Evolutionary conservation across 2,329 filamentous ascomycete species (phyloP), one percentile per base, ranked within the genome.

Genomic region (Pyrenophora graminea): DNA sequence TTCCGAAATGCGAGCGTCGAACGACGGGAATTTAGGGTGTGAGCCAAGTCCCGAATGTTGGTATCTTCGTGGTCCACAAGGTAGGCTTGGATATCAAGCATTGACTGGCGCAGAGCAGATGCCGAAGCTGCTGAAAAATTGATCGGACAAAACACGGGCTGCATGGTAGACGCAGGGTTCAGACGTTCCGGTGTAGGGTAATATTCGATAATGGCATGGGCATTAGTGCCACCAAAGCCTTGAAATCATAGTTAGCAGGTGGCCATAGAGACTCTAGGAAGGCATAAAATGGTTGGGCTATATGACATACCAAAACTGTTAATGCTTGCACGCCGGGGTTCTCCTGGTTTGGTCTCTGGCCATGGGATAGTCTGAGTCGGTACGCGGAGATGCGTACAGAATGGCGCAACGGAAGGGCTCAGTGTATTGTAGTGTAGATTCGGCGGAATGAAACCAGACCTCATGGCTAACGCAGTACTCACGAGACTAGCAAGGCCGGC

Each of bases 401-500:
- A 62, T 1, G 56, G 58, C 19, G 67, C 58, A 4, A 76, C 61
- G 6, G 12, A 12, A 1, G 69, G 64, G 19, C 69, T 74, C n/a
- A 71, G 67, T 18, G 66, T 50, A 6, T 57, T n/a, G 46, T 75
- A 67, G 12, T 63, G 63, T 31, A 74, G 48, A 19, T 74, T 76
- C 13, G 66, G 58, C 0, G 74, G 74, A 3, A 76, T 60, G 0
- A 33, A 57, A 3, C 56, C 53, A 27, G 55, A 25, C n/a, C 51
- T 38, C 6, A 59, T 18, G 3, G 74, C 69, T 33, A 77, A 51
- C 0, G 67, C 63, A 2, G 67, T 70, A 41, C 74, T 75, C 6
- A 77, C 51, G 13, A 77, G 18, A 3, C 69, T 69, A 5, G 70
- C 70, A 0, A 77, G 44, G 13, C 74, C 75, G 5, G 73, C 70